These are phyloP conservation scores for Linum lewisii DNA, from an alignment of 345 rosid genomes.

Conservation along the genomic window DNA sequence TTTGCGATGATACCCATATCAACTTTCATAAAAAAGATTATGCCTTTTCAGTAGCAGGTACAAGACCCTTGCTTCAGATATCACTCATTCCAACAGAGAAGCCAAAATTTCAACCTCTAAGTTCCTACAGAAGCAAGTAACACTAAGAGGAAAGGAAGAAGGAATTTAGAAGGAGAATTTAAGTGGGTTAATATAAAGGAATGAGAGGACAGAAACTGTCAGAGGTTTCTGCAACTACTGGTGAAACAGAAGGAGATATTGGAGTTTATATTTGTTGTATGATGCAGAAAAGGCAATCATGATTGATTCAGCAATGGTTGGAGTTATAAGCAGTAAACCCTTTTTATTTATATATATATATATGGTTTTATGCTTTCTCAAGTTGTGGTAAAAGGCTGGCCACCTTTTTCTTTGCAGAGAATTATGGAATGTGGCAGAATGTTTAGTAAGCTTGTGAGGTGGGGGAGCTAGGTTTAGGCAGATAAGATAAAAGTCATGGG, in stretches of 20 bases:
- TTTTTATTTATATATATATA: constrained; percentile 5
- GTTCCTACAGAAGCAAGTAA: no score
- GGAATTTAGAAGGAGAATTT: no score
- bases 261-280: constrained; percentile 22
- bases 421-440: constrained; percentile 23
- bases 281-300: constrained; percentile 15
- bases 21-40: constrained; percentile 10
- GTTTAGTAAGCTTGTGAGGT: constrained; percentile 18
- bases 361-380: neutral
- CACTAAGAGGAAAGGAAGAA: constrained; percentile 8
- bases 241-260: constrained; percentile 11
- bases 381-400: constrained; percentile 14
- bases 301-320: constrained; percentile 8
- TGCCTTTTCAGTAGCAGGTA: constrained; percentile 6
- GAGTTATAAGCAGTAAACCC: no score
- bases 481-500: constrained; percentile 36
- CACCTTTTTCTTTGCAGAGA: constrained; percentile 14
- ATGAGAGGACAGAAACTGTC: constrained; percentile 15
- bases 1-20: constrained; percentile 26
- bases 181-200: no score
- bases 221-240: constrained; percentile 11
- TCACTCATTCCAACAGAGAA: constrained; percentile 5
- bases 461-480: constrained; percentile 17
- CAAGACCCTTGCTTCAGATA: constrained; percentile 12
- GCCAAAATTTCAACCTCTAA: no score